These are phyloP conservation scores for Sporothrix brasiliensis DNA, from an alignment of 2,329 filamentous ascomycete genomes.

Conservation along the genomic window DNA sequence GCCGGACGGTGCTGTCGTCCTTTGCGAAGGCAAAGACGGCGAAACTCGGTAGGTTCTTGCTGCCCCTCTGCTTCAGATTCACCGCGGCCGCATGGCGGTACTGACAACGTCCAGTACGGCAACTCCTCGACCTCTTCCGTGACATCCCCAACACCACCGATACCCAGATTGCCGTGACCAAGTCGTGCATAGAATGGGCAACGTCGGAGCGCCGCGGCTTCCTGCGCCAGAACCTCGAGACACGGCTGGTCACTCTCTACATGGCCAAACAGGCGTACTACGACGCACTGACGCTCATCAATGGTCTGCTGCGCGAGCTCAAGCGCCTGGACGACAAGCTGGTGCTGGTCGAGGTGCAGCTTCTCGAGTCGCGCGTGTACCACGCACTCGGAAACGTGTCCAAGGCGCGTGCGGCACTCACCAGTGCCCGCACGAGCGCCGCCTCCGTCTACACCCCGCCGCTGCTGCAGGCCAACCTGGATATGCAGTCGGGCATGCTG, in stretches of 20 bases:
- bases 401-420: slow-evolving; percentile 92
- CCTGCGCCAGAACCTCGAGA: slow-evolving; percentile 96
- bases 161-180: slow-evolving; percentile 90
- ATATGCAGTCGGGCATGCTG: slow-evolving; percentile 99
- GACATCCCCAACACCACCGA: slow-evolving; percentile 93
- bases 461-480: slow-evolving; percentile 88
- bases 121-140: slow-evolving; percentile 93
- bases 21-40: slow-evolving; percentile 99
- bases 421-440: slow-evolving; percentile 89
- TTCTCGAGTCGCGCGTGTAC: slow-evolving; percentile 95
- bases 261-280: slow-evolving; percentile 99
- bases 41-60: slow-evolving; percentile 74
- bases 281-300: slow-evolving; percentile 94
- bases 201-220: slow-evolving; percentile 92
- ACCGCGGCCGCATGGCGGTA: not conserved
- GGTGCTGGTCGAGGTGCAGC: slow-evolving; percentile 94
- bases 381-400: slow-evolving; percentile 95
- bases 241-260: slow-evolving; percentile 87
- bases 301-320: slow-evolving; percentile 90
- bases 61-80: not conserved
- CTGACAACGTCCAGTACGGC: slow-evolving; percentile 68
- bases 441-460: slow-evolving; percentile 97
- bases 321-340: slow-evolving; percentile 99
- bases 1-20: slow-evolving; percentile 85
- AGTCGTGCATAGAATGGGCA: slow-evolving; percentile 99